Evolutionary conservation across 2,329 filamentous ascomycete species (phyloP).

Genomic region (Aspergillus bombycis): DNA sequence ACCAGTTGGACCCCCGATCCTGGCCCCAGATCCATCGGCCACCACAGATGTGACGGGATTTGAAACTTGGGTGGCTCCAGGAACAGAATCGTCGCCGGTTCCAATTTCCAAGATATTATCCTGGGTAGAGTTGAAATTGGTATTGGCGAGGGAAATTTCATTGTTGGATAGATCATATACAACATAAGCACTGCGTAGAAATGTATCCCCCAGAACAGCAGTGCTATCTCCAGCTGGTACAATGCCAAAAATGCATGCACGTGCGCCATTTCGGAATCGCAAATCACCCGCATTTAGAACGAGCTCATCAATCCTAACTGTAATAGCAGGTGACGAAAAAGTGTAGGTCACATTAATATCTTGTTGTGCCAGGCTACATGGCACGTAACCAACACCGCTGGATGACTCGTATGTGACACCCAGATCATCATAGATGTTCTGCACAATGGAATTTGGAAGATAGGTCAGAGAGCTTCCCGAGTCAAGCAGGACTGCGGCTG

Average conservation of each 20-base stretch:
- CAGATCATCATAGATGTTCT: constrained; percentile 59
- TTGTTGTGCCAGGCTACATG: constrained; percentile 56
- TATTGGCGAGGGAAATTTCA: constrained; percentile 63
- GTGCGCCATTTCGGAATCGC: constrained; percentile 37
- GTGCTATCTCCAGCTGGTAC: constrained; percentile 51
- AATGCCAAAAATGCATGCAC: constrained; percentile 54
- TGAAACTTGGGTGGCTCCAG: constrained; percentile 55
- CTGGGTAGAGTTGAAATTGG: constrained; percentile 60
- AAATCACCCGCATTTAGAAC: constrained; percentile 54
- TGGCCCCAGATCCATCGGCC: constrained; percentile 47
- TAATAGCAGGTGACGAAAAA: constrained; percentile 59
- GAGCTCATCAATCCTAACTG: constrained; percentile 59
- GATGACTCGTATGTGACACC: constrained; percentile 62
- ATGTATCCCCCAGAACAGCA: constrained; percentile 63
- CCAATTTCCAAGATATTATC: constrained; percentile 58
- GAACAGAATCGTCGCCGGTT: constrained; percentile 52
- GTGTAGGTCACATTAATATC: constrained; percentile 58
- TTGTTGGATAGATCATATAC: constrained; percentile 65
- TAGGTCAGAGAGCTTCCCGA: constrained; percentile 45
- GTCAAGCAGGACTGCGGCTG: constrained; percentile 45
- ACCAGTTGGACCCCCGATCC: constrained; percentile 37
- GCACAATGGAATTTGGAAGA: constrained; percentile 37
- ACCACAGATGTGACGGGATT: constrained; percentile 54
- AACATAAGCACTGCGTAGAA: constrained; percentile 64
- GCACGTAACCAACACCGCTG: constrained; percentile 56